phyloP scores from a whole-genome alignment of 1,284 basidiomycete genomes.

The Fomitopsis palustris region DNA sequence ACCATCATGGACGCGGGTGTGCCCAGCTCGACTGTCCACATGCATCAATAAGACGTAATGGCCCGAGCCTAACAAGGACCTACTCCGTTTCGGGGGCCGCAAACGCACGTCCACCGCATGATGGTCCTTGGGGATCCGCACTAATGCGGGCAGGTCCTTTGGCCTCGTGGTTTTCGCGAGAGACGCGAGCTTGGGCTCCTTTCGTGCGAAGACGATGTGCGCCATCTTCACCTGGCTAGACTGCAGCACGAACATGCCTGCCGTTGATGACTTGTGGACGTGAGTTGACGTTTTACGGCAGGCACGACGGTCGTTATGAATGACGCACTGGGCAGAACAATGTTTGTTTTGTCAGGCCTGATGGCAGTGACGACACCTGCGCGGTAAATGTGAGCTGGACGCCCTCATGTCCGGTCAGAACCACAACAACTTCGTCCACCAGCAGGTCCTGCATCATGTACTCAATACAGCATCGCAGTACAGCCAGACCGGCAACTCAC shows the following conservation, averaged over 20 bases:
- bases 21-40: slow-evolving; percentile 61
- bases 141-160: slow-evolving; percentile 34
- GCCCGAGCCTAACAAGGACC: slow-evolving; percentile 16
- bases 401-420: slow-evolving; percentile 52
- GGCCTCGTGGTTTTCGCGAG: slow-evolving; percentile 23
- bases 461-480: slow-evolving; percentile 7
- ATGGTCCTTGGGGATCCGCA: slow-evolving; percentile 57
- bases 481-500: slow-evolving; percentile 39
- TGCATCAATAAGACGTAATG: not conserved
- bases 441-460: slow-evolving; percentile 39
- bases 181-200: slow-evolving; percentile 29
- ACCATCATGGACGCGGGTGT: slow-evolving; percentile 51
- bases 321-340: slow-evolving; percentile 68
- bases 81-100: slow-evolving; percentile 59
- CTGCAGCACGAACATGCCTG: slow-evolving; percentile 60
- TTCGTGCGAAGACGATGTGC: slow-evolving; percentile 57
- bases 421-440: slow-evolving; percentile 48
- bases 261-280: slow-evolving; percentile 51
- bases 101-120: slow-evolving; percentile 58
- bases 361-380: slow-evolving; percentile 34
- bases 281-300: slow-evolving; percentile 2
- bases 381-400: slow-evolving; percentile 50
- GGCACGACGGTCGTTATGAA: not conserved
- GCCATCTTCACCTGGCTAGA: slow-evolving; percentile 57
- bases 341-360: slow-evolving; percentile 53